Evolutionary conservation across 1,284 basidiomycete species (phyloP).

Genomic region (Somion occarium): DNA sequence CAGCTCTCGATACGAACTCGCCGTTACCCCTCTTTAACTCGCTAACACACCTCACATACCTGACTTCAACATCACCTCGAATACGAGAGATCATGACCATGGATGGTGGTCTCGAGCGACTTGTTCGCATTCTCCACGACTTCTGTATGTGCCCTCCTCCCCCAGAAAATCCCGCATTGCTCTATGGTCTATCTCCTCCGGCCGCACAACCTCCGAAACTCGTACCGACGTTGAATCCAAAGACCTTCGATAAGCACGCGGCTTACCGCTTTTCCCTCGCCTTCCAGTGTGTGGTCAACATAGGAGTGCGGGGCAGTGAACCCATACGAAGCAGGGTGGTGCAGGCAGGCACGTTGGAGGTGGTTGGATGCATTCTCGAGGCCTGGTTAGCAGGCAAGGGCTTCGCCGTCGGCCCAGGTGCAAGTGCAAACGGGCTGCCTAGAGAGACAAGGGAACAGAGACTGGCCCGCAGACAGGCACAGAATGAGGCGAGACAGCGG

Average conservation of each 20-base stretch:
- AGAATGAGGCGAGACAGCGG: slow-evolving; percentile 48
- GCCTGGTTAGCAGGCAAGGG: slow-evolving; percentile 86
- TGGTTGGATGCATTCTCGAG: slow-evolving; percentile 92
- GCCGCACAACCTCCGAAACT: slow-evolving; percentile 48
- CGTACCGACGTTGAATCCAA: slow-evolving; percentile 59
- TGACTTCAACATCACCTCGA: slow-evolving; percentile 95
- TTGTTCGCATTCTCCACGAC: slow-evolving; percentile 89
- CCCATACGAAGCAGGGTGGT: slow-evolving; percentile 90
- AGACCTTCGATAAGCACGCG: slow-evolving; percentile 75
- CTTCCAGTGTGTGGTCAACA: slow-evolving; percentile 97
- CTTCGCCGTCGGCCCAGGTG: slow-evolving; percentile 69
- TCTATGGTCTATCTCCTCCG: slow-evolving; percentile 71
- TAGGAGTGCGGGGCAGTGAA: slow-evolving; percentile 96
- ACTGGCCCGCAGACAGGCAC: slow-evolving; percentile 50
- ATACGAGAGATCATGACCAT: slow-evolving; percentile 98
- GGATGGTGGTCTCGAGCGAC: slow-evolving; percentile 94
- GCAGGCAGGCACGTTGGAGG: slow-evolving; percentile 92
- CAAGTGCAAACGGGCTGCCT: slow-evolving; percentile 56
- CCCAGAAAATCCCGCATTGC: slow-evolving; percentile 64
- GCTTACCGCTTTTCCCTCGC: slow-evolving; percentile 87
- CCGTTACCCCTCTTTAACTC: slow-evolving; percentile 95
- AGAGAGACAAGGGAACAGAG: slow-evolving; percentile 71
- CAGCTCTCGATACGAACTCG: slow-evolving; percentile 92
- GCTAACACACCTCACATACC: slow-evolving; percentile 93
- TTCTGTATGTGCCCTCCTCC: slow-evolving; percentile 77